A percentile compares a stretch with the other conserved stretches of the same genome.
phyloP scores from a whole-genome alignment of 345 rosid species.

The Populus nigra region DNA sequence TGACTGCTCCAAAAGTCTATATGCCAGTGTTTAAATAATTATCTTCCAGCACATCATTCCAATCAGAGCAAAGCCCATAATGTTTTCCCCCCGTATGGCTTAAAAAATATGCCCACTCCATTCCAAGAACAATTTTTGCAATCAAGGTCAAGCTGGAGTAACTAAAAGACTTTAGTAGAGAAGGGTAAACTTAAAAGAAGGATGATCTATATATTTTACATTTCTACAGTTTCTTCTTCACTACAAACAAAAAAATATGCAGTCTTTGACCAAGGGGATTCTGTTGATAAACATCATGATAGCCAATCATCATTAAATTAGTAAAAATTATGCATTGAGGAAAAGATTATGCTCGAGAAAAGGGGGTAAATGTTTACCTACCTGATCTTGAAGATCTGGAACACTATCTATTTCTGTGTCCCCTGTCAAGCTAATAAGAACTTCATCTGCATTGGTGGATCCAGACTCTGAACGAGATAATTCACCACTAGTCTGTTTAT shows the following conservation, averaged over 20 bases:
- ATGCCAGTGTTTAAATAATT: background rate
- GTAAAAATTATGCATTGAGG: too few species aligned
- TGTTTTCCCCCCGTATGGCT: background rate
- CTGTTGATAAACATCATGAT: background rate
- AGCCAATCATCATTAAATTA: background rate
- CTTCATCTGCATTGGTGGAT: slow-evolving; percentile 70
- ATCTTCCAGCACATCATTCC: background rate
- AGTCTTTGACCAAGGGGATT: background rate
- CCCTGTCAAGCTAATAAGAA: slow-evolving; percentile 62
- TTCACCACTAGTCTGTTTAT: slow-evolving; percentile 54
- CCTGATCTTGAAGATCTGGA: slow-evolving; percentile 94
- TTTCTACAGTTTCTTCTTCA: background rate
- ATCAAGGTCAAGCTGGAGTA: background rate
- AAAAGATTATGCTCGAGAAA: slow-evolving; percentile 1
- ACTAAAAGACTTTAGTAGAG: background rate
- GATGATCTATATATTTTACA: background rate
- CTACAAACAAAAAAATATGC: background rate
- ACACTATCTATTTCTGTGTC: slow-evolving; percentile 67
- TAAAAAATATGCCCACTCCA: background rate
- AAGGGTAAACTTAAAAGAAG: background rate
- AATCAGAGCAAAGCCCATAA: background rate
- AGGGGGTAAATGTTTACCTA: slow-evolving; percentile 18
- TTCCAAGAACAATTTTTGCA: background rate
- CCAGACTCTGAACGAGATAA: slow-evolving; percentile 73
- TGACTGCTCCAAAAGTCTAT: background rate